phyloP scores from a whole-genome alignment of 2,329 filamentous ascomycete species.

The Apiospora marii region DNA sequence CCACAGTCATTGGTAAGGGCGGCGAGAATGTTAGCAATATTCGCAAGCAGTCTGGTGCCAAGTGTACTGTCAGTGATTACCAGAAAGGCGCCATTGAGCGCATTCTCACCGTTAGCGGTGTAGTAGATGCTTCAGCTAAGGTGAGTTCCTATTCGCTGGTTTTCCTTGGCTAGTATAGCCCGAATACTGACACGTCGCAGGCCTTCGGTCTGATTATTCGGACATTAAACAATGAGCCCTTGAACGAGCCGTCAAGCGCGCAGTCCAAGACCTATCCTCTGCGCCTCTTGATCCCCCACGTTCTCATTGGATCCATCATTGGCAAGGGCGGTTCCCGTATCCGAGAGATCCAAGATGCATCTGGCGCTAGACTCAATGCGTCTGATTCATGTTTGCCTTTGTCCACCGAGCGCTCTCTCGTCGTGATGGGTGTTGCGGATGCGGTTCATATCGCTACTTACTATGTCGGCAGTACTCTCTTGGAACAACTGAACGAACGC shows the following conservation, averaged over 20 bases:
- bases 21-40: constrained; percentile 99
- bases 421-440: constrained; percentile 97
- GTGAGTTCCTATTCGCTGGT: constrained; percentile 56
- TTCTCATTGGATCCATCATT: constrained; percentile 98
- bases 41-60: constrained; percentile 90
- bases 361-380: constrained; percentile 93
- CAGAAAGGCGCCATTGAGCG: constrained; percentile 96
- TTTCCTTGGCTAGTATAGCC: constrained; percentile 23
- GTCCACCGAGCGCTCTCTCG: constrained; percentile 95
- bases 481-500: constrained; percentile 95
- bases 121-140: constrained; percentile 96
- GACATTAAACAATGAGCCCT: constrained; percentile 95
- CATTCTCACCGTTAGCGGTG: constrained; percentile 95
- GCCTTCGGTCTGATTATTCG: constrained; percentile 98
- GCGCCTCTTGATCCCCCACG: constrained; percentile 92
- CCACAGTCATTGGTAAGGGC: constrained; percentile 97
- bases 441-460: constrained; percentile 99
- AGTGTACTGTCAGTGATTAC: constrained; percentile 99
- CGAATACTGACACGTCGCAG: constrained; percentile 54
- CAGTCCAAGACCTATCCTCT: constrained; percentile 98
- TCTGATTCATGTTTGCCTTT: constrained; percentile 94
- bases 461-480: constrained; percentile 96
- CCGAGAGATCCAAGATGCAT: constrained; percentile 97
- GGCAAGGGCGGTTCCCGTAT: constrained; percentile 96
- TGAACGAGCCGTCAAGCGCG: constrained; percentile 85